Evolutionary conservation across 805 yeast species (phyloP).

Genomic region (Sugiyamaella mastotermitis): DNA sequence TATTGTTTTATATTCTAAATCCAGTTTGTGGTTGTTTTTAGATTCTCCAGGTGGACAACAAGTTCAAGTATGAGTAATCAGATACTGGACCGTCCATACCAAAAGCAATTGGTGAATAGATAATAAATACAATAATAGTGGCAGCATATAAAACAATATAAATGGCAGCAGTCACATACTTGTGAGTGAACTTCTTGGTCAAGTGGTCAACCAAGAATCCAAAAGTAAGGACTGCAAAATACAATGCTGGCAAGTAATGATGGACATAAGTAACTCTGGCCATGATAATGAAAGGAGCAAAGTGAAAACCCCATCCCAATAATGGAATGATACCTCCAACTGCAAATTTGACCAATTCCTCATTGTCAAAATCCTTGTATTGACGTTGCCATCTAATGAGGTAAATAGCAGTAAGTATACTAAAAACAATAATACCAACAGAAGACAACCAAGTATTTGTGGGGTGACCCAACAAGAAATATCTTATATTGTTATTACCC

Average conservation of each 20-base stretch:
- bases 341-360: conserved; percentile 36
- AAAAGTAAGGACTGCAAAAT: conserved; percentile 80
- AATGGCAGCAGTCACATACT: conserved; percentile 25
- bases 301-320: conserved; percentile 86
- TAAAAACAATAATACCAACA: conserved; percentile 40
- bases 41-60: conserved; percentile 54
- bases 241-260: conserved; percentile 92
- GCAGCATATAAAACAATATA: conserved; percentile 44
- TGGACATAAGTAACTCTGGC: conserved; percentile 96
- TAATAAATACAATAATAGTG: conserved; percentile 53
- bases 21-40: too few species aligned
- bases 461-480: conserved; percentile 65
- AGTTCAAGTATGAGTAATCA: conserved; percentile 45
- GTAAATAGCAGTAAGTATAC: conserved; percentile 33
- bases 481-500: conserved; percentile 50
- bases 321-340: conserved; percentile 79
- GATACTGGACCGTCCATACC: conserved; percentile 65
- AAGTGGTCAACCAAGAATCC: conserved; percentile 52
- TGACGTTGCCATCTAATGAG: conserved; percentile 69
- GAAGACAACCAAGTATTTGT: conserved; percentile 58
- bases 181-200: conserved; percentile 29
- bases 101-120: conserved; percentile 63
- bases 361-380: conserved; percentile 38
- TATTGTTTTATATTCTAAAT: too few species aligned
- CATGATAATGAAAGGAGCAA: conserved; percentile 84